Evolutionary conservation across 2,329 filamentous ascomycete species (phyloP), one percentile per base, ranked within the genome.

Genomic region (Neodidymelliopsis sp.): DNA sequence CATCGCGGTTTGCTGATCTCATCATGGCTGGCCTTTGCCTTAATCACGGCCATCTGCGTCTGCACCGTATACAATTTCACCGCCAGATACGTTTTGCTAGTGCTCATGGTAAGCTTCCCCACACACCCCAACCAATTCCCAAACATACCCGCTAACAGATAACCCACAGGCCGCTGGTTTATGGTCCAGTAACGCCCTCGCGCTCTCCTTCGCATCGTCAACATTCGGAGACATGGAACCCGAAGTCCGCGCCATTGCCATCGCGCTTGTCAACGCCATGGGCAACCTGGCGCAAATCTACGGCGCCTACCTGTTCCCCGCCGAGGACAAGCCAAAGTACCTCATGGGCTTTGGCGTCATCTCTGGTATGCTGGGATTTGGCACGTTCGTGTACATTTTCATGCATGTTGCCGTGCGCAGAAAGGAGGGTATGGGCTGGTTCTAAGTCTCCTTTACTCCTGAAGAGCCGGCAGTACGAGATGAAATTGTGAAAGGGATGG

Each of bases 271-370:
- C 28, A 82, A 83, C 54, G 78, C 79, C 0, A 70, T 83, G 59
- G 81, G 79, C 3, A 83, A 83, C 53, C 60, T 82, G 9, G 78
- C 80, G 0, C 78, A 81, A 52, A 83, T 84, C 13, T 84, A 83
- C 51, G 81, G 81, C 8, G 75, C 79, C 0, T 62, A 82, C 53
- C 57, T 84, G 2, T 84, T 82, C 63, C 81, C 81, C 0, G 62
- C 65, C 0, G 56, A 69, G 0, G 79, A 83, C 43, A 66, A 67
- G 15, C 80, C 81, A 0, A 79, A 81, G 49, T 72, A 72, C 13
- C 59, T 69, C 4, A 60, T 67, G 56, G 69, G 69, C 4, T 72
- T 72, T 56, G 62, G 63, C 3, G 64, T 71, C 12, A 66, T 69
- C 19, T 63, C 57, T 1, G 69, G 60, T 0, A 69, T 72, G 67